Base-by-base conservation (phyloP, 192 early-diverging fungal species). In the Entrophospora sp. region DNA sequence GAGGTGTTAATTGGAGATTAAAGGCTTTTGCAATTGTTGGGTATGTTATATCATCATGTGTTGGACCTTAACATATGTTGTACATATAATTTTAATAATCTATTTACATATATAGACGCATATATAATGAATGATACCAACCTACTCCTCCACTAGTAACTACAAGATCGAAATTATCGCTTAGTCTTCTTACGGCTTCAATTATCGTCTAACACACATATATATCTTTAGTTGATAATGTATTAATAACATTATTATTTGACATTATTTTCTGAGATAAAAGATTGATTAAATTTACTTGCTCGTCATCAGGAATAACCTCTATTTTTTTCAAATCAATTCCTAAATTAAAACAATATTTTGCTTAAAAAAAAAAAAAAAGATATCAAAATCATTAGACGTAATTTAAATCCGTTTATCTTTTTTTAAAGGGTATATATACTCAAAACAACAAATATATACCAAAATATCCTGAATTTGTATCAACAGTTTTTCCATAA, bases 81-180 rank as follows among this genome's bases (percentile, higher is more conserved):
- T n/a, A 24, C 14, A 18, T 24, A 14, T 58, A 5, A 65, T 30
- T 20, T 25, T 27, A 48, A 16, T 43, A 9, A 2, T 45, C 45
- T 24, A 24, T 35, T 67, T 25, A 14, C 37, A 24, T 8, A 12
- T 14, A 22, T 18, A 4, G 55, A 46, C 0, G 7, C 5, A 7
- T 3, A 51, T 9, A 64, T 59, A 5, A 37, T 25, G 38, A 44
- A 63, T 31, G 40, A 4, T 37, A 53, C 8, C 63, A 73, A 35
- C 87, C 86, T 42, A 89, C 89, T 8, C 89, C 89, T 27, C 89
- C 89, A 62, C 77, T 84, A 22, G 89, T 91, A 56, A 91, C 78
- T 14, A 89, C 89, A 14, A 84, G 61, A 60, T 78, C 73, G 68
- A 77, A 80, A 5, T 42, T 52, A 7, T 38, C 55, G 3, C 83